Percentiles rank a stretch among this genome's conserved stretches.
These are phyloP conservation scores for Colletotrichum ledebouriae DNA, from an alignment of 2,329 filamentous ascomycete species.

Conservation along the genomic window DNA sequence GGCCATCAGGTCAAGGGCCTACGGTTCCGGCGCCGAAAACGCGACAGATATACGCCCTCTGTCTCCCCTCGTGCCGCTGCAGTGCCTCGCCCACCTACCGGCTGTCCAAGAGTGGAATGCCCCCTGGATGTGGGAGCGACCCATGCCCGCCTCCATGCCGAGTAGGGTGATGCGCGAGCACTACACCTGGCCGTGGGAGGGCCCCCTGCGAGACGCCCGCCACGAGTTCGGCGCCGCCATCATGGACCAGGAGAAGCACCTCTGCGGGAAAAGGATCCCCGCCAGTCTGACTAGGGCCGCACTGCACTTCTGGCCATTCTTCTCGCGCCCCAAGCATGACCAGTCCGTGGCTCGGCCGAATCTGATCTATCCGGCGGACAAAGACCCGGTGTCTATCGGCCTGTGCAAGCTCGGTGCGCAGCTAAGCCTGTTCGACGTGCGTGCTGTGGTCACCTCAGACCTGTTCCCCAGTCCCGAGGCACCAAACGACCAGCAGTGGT, in stretches of 20 bases:
- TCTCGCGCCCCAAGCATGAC: slow-evolving; percentile 27
- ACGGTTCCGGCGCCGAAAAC: neutral
- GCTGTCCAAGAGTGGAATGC: slow-evolving; percentile 40
- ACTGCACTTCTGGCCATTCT: slow-evolving; percentile 42
- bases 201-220: slow-evolving; percentile 46
- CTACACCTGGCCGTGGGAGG: slow-evolving; percentile 44
- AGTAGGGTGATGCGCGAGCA: slow-evolving; percentile 30
- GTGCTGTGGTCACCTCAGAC: slow-evolving; percentile 44
- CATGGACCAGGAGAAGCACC: slow-evolving; percentile 40
- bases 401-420: slow-evolving; percentile 43
- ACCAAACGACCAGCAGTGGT: slow-evolving; percentile 41
- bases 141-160: slow-evolving; percentile 18
- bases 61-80: slow-evolving; percentile 44
- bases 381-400: slow-evolving; percentile 45
- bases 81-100: slow-evolving; percentile 45
- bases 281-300: slow-evolving; percentile 40
- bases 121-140: slow-evolving; percentile 47
- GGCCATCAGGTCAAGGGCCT: slow-evolving; percentile 21
- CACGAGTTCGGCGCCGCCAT: slow-evolving; percentile 46
- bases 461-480: slow-evolving; percentile 40
- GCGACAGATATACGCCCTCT: slow-evolving; percentile 43
- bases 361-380: slow-evolving; percentile 41
- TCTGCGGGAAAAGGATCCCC: slow-evolving; percentile 40
- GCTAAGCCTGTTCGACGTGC: slow-evolving; percentile 43
- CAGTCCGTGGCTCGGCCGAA: slow-evolving; percentile 42